Evolutionary conservation across 2,329 filamentous ascomycete species (phyloP).

Genomic region (Herpotrichia juniperi): DNA sequence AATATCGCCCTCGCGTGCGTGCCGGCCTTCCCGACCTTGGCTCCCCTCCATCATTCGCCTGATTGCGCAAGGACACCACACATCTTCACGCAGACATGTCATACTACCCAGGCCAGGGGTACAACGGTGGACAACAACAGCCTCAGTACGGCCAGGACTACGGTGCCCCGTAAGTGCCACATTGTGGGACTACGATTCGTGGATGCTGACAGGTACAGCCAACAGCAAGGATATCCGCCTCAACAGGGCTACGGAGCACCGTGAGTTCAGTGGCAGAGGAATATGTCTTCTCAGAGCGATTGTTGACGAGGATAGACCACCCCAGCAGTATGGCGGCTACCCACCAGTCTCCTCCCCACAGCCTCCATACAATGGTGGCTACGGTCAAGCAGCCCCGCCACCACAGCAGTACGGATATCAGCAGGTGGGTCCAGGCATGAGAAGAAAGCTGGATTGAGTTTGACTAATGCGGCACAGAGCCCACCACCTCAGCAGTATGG

Average conservation of each 20-base stretch:
- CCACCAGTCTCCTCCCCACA: constrained; percentile 45
- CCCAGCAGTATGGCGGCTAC: constrained; percentile 44
- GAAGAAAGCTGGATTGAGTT: background rate
- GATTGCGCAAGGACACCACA: background rate
- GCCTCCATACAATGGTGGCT: constrained; percentile 44
- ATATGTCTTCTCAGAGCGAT: background rate
- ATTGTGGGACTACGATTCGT: background rate
- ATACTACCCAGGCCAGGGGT: constrained; percentile 50
- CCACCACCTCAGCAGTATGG: constrained; percentile 42
- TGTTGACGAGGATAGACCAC: constrained; percentile 29
- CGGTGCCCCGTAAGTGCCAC: constrained; percentile 15
- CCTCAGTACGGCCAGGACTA: constrained; percentile 19
- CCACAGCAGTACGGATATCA: constrained; percentile 53
- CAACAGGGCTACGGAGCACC: constrained; percentile 17
- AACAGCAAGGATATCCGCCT: constrained; percentile 2
- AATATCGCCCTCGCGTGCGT: background rate
- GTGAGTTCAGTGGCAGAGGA: constrained; percentile 24
- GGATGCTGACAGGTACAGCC: constrained; percentile 5
- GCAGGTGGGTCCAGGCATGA: constrained; percentile 34
- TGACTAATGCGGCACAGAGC: constrained; percentile 31
- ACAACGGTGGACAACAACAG: constrained; percentile 48
- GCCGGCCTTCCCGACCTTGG: background rate
- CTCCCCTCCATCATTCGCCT: background rate
- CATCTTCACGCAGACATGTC: constrained; percentile 38
- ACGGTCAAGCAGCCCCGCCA: constrained; percentile 46